Evolutionary conservation across 768 basidiomycete genomes (phyloP).

Genomic region (Mycena crocata): DNA sequence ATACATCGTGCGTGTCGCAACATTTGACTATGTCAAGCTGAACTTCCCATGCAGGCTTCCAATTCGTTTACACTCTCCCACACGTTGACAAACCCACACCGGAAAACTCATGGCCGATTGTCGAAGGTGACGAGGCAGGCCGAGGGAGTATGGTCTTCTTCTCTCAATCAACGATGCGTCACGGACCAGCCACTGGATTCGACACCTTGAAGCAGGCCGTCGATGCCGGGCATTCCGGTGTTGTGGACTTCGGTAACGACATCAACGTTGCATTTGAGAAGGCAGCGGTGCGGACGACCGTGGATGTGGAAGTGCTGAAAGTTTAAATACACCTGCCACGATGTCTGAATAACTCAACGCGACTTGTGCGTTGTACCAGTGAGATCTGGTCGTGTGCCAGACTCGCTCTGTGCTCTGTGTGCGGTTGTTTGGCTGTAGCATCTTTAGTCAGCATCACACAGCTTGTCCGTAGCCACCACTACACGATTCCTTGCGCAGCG

Average conservation of each 20-base stretch:
- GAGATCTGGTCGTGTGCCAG: background rate
- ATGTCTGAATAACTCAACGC: too few relatives aligned
- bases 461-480: too few relatives aligned
- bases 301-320: too few relatives aligned
- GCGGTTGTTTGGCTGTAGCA: too few relatives aligned
- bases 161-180: conserved; percentile 20
- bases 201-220: background rate
- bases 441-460: too few relatives aligned
- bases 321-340: too few relatives aligned
- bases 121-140: background rate
- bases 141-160: conserved; percentile 19
- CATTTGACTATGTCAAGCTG: background rate
- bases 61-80: background rate
- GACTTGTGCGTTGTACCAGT: too few relatives aligned
- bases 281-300: too few relatives aligned
- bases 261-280: background rate
- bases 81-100: background rate
- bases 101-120: background rate
- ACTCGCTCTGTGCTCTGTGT: too few relatives aligned
- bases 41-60: too few relatives aligned
- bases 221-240: background rate
- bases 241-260: background rate
- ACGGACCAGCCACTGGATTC: background rate
- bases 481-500: too few relatives aligned
- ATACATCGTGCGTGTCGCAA: conserved; percentile 38